Evolutionary conservation across 371 early-diverging fungal species (phyloP).

Genomic region (Mortierella sp.): DNA sequence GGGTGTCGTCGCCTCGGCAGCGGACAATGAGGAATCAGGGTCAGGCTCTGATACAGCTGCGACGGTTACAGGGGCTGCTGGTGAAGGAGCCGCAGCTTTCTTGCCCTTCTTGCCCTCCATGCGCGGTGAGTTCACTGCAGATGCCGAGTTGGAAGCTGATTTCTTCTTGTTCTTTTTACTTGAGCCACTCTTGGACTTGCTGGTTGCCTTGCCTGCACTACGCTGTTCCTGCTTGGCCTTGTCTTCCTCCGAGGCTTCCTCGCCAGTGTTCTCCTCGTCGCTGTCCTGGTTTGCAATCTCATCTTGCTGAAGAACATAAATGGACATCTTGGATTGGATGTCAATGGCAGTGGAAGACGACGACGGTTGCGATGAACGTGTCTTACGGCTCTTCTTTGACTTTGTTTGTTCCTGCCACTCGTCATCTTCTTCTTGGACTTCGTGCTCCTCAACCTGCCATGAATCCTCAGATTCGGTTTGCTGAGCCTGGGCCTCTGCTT

Average conservation of each 20-base stretch:
- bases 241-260: constrained; percentile 30
- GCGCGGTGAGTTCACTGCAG: constrained; percentile 48
- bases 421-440: constrained; percentile 36
- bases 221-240: constrained; percentile 18
- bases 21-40: constrained; percentile 24
- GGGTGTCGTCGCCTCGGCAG: constrained; percentile 28
- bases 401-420: constrained; percentile 54
- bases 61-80: constrained; percentile 1
- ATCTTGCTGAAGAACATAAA: constrained; percentile 49
- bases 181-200: constrained; percentile 15
- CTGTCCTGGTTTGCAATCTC: constrained; percentile 27
- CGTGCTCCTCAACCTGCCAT: constrained; percentile 26
- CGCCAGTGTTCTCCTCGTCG: constrained; percentile 24
- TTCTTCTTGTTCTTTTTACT: constrained; percentile 50
- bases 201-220: constrained; percentile 10
- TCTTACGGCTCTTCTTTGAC: constrained; percentile 55
- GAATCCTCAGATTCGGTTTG: constrained; percentile 18
- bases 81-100: constrained; percentile 17
- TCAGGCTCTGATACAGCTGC: constrained; percentile 12
- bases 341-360: constrained; percentile 15
- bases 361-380: constrained; percentile 30
- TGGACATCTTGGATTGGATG: constrained; percentile 47
- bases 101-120: constrained; percentile 46
- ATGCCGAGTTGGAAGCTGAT: constrained; percentile 23
- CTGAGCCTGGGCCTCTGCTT: constrained; percentile 9